Evolutionary conservation across 805 yeast species (phyloP).

Genomic region (Candida sakaeoensis): DNA sequence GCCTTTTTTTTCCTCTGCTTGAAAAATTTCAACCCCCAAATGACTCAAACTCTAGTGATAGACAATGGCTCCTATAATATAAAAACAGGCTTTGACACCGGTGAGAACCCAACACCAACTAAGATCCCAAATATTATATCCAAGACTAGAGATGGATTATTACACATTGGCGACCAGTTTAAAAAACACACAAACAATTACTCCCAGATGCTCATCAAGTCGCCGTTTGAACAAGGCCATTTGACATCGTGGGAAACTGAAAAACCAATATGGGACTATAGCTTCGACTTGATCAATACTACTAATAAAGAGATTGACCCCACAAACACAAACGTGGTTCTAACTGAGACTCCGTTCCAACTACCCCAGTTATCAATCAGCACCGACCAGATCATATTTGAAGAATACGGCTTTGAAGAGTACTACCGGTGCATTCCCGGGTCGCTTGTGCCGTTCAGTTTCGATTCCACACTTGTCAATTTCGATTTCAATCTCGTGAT

Average conservation of each 20-base stretch:
- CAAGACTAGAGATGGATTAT: conserved; percentile 69
- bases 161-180: conserved; percentile 69
- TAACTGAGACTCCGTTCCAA: conserved; percentile 80
- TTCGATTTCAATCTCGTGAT: conserved; percentile 73
- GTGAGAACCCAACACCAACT: conserved; percentile 30
- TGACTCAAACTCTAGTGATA: conserved; percentile 45
- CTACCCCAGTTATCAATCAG: conserved; percentile 77
- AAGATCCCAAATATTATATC: conserved; percentile 67
- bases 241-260: conserved; percentile 88
- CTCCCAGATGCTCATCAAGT: conserved; percentile 65
- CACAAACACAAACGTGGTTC: conserved; percentile 48
- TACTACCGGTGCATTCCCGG: conserved; percentile 65
- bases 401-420: conserved; percentile 79
- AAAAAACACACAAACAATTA: conserved; percentile 61
- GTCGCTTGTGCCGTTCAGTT: conserved; percentile 35
- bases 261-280: conserved; percentile 85
- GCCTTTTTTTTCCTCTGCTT: neutral
- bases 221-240: conserved; percentile 90
- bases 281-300: conserved; percentile 35
- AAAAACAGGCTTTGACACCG: conserved; percentile 43
- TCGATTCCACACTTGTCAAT: conserved; percentile 5
- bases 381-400: conserved; percentile 90
- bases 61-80: conserved; percentile 90
- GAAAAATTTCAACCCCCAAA: neutral
- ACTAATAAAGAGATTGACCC: conserved; percentile 17